Conservation (phyloP, 2,329 filamentous ascomycete genomes). For the Endothia cerciana region DNA sequence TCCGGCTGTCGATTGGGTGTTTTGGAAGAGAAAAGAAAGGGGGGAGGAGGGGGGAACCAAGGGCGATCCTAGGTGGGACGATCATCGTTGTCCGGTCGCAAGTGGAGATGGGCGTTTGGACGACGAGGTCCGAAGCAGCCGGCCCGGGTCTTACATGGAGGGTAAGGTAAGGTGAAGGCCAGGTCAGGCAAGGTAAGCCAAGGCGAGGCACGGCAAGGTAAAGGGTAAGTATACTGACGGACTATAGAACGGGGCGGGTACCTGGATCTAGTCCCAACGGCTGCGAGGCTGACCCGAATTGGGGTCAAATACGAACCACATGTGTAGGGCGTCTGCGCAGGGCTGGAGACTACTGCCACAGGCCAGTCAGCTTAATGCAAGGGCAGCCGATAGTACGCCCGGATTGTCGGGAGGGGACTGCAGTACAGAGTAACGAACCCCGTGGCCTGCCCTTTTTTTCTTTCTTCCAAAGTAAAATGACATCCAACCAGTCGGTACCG, state of each 20-base stretch:
- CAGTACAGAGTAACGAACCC: not conserved
- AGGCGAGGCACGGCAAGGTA: no score
- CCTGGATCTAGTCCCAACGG: conserved; percentile 1
- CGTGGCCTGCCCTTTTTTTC: no score
- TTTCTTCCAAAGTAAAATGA: no score
- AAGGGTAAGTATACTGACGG: no score
- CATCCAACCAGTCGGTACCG: not conserved
- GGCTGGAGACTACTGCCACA: not conserved
- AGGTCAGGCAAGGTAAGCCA: no score
- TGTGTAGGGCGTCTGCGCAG: not conserved
- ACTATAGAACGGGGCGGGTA: no score
- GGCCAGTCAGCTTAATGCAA: conserved; percentile 11
- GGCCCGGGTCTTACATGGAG: not conserved
- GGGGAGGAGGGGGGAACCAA: not conserved
- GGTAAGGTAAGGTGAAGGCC: conserved; percentile 14
- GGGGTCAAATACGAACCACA: not conserved
- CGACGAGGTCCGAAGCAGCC: not conserved
- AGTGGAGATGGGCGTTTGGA: not conserved
- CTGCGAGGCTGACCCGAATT: not conserved
- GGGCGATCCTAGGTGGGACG: not conserved
- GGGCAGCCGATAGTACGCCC: conserved; percentile 18
- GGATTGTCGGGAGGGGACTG: conserved; percentile 10
- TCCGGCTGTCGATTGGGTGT: no score
- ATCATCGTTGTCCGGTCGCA: conserved; percentile 14
- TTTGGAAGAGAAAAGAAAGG: not conserved